Percentiles rank a stretch among this genome's conserved stretches.
Evolutionary conservation across 129 eudicot species (phyloP).

Genomic region (Sambucus nigra): DNA sequence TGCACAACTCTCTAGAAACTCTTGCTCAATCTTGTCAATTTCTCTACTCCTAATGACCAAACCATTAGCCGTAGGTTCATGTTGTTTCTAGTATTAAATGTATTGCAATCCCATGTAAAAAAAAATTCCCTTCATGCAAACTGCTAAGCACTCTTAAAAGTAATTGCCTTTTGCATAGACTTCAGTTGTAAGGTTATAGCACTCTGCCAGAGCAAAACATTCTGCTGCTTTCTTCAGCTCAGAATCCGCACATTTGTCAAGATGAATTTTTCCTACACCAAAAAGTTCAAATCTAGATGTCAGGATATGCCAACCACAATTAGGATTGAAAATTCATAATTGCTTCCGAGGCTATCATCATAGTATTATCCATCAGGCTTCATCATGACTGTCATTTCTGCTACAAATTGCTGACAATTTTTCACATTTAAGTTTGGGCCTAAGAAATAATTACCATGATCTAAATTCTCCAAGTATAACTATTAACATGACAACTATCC

Average conservation of each 20-base stretch:
- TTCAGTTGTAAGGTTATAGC: constrained; percentile 45
- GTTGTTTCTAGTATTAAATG: constrained; percentile 44
- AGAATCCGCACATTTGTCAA: constrained; percentile 23
- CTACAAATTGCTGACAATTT: too few relatives aligned
- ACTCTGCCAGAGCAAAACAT: constrained; percentile 51
- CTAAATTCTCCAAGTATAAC: too few relatives aligned
- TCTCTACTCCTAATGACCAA: constrained; percentile 15
- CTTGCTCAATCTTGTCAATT: constrained; percentile 37
- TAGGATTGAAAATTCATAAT: too few relatives aligned
- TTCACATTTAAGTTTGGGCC: too few relatives aligned
- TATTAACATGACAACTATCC: too few relatives aligned
- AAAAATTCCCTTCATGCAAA: constrained; percentile 44
- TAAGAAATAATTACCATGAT: too few relatives aligned
- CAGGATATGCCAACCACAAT: too few relatives aligned
- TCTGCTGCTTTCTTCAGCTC: constrained; percentile 56
- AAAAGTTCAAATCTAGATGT: too few relatives aligned
- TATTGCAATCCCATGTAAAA: constrained; percentile 35
- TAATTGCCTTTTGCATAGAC: constrained; percentile 43
- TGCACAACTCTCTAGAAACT: constrained; percentile 57
- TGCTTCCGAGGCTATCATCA: too few relatives aligned
- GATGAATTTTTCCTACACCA: constrained; percentile 31
- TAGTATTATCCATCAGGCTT: too few relatives aligned
- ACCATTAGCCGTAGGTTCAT: constrained; percentile 2
- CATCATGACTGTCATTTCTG: too few relatives aligned
- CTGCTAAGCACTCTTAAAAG: constrained; percentile 44